Conservation (phyloP, 1,139 yeast species). For the Eremothecium coryli region DNA sequence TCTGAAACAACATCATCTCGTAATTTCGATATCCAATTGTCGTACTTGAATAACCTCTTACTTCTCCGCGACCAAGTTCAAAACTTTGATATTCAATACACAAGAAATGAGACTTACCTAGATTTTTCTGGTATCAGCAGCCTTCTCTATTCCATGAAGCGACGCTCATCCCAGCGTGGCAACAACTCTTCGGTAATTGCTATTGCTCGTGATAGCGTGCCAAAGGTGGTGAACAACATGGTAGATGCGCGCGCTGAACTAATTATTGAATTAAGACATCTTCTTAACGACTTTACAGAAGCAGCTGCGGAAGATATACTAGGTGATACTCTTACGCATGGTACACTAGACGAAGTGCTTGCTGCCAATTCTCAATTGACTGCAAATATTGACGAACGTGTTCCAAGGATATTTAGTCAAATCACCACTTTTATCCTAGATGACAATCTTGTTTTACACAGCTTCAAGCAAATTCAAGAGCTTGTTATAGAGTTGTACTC, state of each 20-base stretch:
- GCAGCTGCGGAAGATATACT: conserved; percentile 34
- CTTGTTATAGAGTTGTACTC: conserved; percentile 43
- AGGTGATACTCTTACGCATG: conserved; percentile 16
- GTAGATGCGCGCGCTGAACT: conserved; percentile 76
- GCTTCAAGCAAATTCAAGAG: conserved; percentile 54
- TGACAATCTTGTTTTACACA: conserved; percentile 38
- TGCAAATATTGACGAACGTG: conserved; percentile 39
- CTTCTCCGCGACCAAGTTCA: conserved; percentile 62
- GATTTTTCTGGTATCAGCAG: conserved; percentile 74
- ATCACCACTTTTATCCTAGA: conserved; percentile 41
- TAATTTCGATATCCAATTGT: conserved; percentile 52
- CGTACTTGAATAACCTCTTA: conserved; percentile 62
- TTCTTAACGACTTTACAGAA: conserved; percentile 56
- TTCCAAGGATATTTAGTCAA: conserved; percentile 49
- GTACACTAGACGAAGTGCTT: conserved; percentile 10
- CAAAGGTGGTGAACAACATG: conserved; percentile 77
- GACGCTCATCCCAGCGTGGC: conserved; percentile 8
- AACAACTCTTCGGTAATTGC: conserved; percentile 36
- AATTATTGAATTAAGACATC: conserved; percentile 59
- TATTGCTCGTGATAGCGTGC: conserved; percentile 60
- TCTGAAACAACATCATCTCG: conserved; percentile 30
- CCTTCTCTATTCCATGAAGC: conserved; percentile 40
- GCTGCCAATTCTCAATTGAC: conserved; percentile 33
- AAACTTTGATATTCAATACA: conserved; percentile 72
- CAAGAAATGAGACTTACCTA: conserved; percentile 60